Evolutionary conservation across 2,329 filamentous ascomycete genomes (phyloP).

Genomic region (Talaromyces marneffei): DNA sequence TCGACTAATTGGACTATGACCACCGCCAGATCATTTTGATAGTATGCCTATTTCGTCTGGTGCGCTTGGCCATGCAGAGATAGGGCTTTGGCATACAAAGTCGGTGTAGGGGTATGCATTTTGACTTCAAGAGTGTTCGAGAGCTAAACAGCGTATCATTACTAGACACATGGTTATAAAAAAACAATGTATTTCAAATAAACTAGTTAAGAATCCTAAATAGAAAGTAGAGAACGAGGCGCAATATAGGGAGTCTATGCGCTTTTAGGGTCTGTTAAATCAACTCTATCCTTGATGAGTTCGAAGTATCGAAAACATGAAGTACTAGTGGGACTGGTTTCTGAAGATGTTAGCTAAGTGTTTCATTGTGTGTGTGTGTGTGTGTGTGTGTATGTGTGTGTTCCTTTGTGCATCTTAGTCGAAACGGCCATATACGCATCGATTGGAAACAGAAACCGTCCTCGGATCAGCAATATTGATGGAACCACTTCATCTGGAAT

Average conservation of each 20-base stretch:
- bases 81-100: neutral
- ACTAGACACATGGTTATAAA: neutral
- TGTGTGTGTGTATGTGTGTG: too few species aligned
- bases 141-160: neutral
- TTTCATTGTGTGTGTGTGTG: neutral
- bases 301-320: neutral
- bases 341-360: neutral
- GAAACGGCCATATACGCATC: neutral
- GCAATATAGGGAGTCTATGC: neutral
- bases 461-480: neutral
- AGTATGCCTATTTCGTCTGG: neutral
- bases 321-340: neutral
- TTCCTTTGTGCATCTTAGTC: neutral
- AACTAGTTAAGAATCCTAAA: neutral
- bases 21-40: neutral
- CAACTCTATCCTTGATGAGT: neutral
- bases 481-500: neutral
- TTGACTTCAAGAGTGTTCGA: neutral
- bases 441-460: neutral
- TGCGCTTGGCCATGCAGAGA: neutral
- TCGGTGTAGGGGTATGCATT: conserved; percentile 5
- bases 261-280: neutral
- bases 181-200: neutral
- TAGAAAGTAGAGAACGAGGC: neutral
- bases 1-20: neutral